Conservation (phyloP, 345 rosid species). For the Carallia brachiata region DNA sequence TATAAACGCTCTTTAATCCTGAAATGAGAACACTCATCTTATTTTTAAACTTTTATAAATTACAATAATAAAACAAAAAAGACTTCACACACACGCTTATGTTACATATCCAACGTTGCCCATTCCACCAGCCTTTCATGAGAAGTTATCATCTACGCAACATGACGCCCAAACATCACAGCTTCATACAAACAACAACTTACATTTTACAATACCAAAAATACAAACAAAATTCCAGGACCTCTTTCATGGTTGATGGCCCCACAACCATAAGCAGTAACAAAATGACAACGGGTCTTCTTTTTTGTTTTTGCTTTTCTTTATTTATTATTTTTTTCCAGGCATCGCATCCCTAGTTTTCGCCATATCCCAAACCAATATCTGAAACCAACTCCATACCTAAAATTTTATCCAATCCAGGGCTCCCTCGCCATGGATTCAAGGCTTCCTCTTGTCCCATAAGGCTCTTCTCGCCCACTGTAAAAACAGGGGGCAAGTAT, state of each 20-base stretch:
- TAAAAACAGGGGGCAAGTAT: background rate
- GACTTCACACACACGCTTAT: too few species aligned
- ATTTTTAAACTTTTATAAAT: too few species aligned
- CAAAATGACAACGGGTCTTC: too few species aligned
- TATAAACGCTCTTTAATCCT: too few species aligned
- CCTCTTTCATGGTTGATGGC: background rate
- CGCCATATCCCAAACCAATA: background rate
- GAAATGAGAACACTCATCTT: too few species aligned
- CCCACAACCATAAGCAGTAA: too few species aligned
- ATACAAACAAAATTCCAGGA: background rate
- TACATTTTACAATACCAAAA: background rate
- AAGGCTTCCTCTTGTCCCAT: background rate
- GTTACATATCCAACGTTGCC: too few species aligned
- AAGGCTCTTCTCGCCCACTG: background rate
- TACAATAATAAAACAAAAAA: too few species aligned
- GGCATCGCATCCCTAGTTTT: background rate
- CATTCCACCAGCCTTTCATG: too few species aligned
- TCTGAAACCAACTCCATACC: background rate
- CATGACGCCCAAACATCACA: background rate
- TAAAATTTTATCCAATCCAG: background rate
- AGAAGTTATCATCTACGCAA: too few species aligned
- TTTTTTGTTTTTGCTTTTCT: too few species aligned
- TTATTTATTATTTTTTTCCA: background rate
- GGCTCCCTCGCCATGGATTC: background rate
- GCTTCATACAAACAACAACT: background rate